Conservation (phyloP, 2,329 filamentous ascomycete genomes). For the Acephala macrosclerotiorum region DNA sequence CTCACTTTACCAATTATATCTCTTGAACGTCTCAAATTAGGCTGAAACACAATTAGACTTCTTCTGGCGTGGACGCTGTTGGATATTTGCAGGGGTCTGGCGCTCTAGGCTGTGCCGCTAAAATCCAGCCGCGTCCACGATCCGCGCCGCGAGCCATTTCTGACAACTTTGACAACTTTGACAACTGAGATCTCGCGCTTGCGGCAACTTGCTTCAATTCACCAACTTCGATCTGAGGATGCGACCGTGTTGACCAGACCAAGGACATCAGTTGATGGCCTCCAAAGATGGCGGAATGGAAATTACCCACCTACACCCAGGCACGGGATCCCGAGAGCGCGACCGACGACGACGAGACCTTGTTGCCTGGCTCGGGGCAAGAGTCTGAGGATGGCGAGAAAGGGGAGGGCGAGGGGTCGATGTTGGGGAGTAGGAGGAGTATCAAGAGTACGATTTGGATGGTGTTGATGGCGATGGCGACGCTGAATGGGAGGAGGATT, state of each 20-base stretch:
- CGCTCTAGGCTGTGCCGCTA: neutral
- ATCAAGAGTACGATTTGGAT: slow-evolving; percentile 33
- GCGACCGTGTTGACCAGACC: neutral
- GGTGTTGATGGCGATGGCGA: slow-evolving; percentile 30
- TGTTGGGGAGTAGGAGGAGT: slow-evolving; percentile 20
- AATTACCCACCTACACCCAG: neutral
- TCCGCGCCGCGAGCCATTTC: neutral
- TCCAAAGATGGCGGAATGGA: neutral
- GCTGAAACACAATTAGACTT: neutral
- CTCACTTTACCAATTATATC: neutral
- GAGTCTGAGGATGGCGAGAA: slow-evolving; percentile 13
- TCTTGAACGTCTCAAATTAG: neutral
- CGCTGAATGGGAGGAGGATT: slow-evolving; percentile 35
- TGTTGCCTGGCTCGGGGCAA: slow-evolving; percentile 7
- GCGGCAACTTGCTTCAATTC: neutral
- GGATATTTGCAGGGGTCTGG: neutral
- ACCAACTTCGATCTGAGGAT: neutral
- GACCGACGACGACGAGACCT: neutral
- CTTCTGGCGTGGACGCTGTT: neutral
- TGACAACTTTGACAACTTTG: neutral
- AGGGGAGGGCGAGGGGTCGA: neutral
- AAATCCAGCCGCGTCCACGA: neutral
- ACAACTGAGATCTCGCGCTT: neutral
- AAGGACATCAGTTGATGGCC: neutral
- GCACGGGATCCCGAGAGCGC: neutral